A percentile compares a stretch with the other conserved stretches of the same genome.
Evolutionary conservation across 805 yeast species (phyloP).

Genomic region (Yamadazyma phyllophila): DNA sequence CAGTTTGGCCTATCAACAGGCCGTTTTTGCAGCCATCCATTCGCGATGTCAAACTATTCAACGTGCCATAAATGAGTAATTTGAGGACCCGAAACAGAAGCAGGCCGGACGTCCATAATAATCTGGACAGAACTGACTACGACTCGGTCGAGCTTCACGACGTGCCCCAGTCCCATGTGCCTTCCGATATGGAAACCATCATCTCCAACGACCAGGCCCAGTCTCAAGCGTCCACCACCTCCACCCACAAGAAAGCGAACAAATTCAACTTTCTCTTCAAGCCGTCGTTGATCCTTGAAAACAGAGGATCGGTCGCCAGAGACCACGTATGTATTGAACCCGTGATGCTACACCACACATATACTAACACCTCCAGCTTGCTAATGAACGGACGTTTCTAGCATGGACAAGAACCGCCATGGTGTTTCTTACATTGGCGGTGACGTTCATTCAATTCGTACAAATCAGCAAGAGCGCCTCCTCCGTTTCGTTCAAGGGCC

Average conservation of each 20-base stretch:
- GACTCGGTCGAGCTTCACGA: constrained; percentile 6
- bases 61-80: not conserved
- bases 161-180: constrained; percentile 1
- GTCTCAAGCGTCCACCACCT: not conserved
- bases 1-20: not conserved
- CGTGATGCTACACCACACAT: too few relatives aligned
- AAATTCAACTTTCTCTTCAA: too few relatives aligned
- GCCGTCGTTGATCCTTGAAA: constrained; percentile 18
- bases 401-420: constrained; percentile 28
- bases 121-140: not conserved
- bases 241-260: not conserved
- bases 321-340: constrained; percentile 30
- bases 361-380: constrained; percentile 22
- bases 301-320: constrained; percentile 35
- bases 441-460: constrained; percentile 23
- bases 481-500: constrained; percentile 5
- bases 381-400: constrained; percentile 34
- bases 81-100: constrained; percentile 2
- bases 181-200: constrained; percentile 10
- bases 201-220: not conserved
- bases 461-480: constrained; percentile 17
- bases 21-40: not conserved
- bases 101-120: not conserved
- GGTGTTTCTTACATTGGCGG: constrained; percentile 22
- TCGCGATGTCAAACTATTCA: not conserved